Evolutionary conservation across 2,329 filamentous ascomycete genomes (phyloP).

Genomic region (Davidsoniella eucalypti): DNA sequence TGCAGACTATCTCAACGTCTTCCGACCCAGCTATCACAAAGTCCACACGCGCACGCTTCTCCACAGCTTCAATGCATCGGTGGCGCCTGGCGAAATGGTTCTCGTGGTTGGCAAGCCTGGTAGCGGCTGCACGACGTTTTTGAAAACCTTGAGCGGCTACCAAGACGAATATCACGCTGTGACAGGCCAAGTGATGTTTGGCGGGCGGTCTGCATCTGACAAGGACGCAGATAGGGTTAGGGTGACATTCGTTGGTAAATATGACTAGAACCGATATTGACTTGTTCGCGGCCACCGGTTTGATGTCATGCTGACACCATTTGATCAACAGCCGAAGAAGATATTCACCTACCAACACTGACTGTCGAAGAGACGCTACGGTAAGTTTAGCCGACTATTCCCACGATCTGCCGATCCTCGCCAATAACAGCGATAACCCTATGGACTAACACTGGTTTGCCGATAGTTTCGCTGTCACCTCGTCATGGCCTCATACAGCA

Average conservation of each 20-base stretch:
- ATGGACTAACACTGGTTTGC: too few species aligned
- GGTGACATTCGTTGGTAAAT: background rate
- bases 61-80: conserved; percentile 47
- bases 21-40: background rate
- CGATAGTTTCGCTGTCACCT: conserved; percentile 42
- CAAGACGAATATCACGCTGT: background rate
- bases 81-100: conserved; percentile 58
- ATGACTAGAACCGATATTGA: too few species aligned
- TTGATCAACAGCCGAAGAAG: conserved; percentile 20
- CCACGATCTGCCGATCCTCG: too few species aligned
- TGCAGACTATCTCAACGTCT: background rate
- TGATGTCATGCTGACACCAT: too few species aligned
- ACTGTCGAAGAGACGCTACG: conserved; percentile 49
- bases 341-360: conserved; percentile 53
- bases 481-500: conserved; percentile 41
- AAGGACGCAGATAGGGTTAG: background rate
- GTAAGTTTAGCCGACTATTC: too few species aligned
- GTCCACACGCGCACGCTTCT: conserved; percentile 33
- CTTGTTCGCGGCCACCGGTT: too few species aligned
- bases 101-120: conserved; percentile 53
- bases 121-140: conserved; percentile 52
- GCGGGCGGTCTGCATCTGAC: background rate
- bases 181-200: background rate
- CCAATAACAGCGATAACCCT: too few species aligned
- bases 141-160: conserved; percentile 28